Conservation (phyloP, 2,329 filamentous ascomycete species). For the Leptographium procerum region DNA sequence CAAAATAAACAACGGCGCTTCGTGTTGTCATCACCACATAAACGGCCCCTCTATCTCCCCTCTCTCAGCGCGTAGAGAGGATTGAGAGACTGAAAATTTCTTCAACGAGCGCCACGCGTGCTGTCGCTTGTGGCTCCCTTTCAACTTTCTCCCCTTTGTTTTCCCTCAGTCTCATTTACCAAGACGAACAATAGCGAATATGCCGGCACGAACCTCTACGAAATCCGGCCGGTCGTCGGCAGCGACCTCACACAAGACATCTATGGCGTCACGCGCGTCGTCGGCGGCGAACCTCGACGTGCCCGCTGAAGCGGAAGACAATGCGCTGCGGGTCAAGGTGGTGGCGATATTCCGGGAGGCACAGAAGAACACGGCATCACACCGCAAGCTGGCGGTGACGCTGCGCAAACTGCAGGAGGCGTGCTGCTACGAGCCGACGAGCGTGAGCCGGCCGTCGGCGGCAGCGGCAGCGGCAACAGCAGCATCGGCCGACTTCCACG, state of each 20-base stretch:
- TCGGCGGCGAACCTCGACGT: slow-evolving; percentile 33
- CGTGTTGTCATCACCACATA: not conserved
- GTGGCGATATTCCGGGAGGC: slow-evolving; percentile 67
- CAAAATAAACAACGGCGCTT: slow-evolving; percentile 10
- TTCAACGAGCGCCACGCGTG: not conserved
- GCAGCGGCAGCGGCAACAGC: slow-evolving; percentile 21
- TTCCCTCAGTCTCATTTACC: not conserved
- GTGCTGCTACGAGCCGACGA: slow-evolving; percentile 56
- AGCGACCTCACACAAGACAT: slow-evolving; percentile 27
- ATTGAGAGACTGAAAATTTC: not conserved
- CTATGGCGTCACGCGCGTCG: slow-evolving; percentile 35
- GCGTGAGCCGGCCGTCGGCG: slow-evolving; percentile 29
- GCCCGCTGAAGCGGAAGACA: slow-evolving; percentile 62
- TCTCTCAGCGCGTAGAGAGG: not conserved
- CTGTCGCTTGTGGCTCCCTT: not conserved
- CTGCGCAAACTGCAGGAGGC: slow-evolving; percentile 84
- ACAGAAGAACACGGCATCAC: slow-evolving; percentile 79
- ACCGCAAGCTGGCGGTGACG: slow-evolving; percentile 79
- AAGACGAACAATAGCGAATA: slow-evolving; percentile 16
- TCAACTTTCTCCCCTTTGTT: not conserved
- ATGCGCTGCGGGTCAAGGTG: slow-evolving; percentile 61
- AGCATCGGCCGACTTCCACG: slow-evolving; percentile 58
- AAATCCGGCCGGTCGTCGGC: slow-evolving; percentile 30
- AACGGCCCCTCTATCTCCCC: not conserved
- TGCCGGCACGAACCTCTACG: slow-evolving; percentile 40